Conservation (phyloP, 2,329 filamentous ascomycete genomes). For the Diplocarpon rosae region DNA sequence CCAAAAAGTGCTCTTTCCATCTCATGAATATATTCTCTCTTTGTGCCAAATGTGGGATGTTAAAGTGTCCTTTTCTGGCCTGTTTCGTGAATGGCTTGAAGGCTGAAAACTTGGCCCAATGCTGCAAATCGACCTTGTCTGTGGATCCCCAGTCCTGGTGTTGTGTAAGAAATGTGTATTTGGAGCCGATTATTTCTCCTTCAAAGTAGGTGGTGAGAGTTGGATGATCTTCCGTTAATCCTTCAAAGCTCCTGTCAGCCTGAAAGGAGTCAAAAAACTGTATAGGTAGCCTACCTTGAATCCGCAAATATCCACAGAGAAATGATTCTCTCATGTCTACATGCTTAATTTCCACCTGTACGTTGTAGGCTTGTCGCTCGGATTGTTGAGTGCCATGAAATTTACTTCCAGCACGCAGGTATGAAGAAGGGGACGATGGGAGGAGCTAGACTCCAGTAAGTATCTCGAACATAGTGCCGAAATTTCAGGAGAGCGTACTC, state of each 20-base stretch:
- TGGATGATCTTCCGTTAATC: constrained; percentile 87
- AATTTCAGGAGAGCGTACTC: constrained; percentile 33
- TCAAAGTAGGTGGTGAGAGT: constrained; percentile 98
- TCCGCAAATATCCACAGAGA: constrained; percentile 86
- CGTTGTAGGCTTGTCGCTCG: constrained; percentile 85
- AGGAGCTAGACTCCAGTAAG: constrained; percentile 30
- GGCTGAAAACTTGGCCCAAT: constrained; percentile 84
- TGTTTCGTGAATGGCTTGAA: constrained; percentile 64
- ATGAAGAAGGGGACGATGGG: constrained; percentile 74
- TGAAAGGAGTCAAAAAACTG: not conserved
- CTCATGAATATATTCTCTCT: constrained; percentile 93
- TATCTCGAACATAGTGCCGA: not conserved
- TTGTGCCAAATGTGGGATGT: constrained; percentile 61
- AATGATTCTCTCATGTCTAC: constrained; percentile 92
- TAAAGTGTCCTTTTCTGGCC: constrained; percentile 45
- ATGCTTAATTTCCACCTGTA: constrained; percentile 94
- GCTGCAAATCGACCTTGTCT: constrained; percentile 81
- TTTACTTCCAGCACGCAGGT: constrained; percentile 73
- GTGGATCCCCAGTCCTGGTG: constrained; percentile 86
- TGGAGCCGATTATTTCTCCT: constrained; percentile 91
- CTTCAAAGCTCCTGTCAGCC: constrained; percentile 34
- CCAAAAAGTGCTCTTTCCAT: constrained; percentile 97
- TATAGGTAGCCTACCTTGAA: constrained; percentile 56
- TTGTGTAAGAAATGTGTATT: constrained; percentile 86
- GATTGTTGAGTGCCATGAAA: constrained; percentile 90